phyloP scores from a whole-genome alignment of 2,329 filamentous ascomycete genomes.

The Aspergillus sp. region DNA sequence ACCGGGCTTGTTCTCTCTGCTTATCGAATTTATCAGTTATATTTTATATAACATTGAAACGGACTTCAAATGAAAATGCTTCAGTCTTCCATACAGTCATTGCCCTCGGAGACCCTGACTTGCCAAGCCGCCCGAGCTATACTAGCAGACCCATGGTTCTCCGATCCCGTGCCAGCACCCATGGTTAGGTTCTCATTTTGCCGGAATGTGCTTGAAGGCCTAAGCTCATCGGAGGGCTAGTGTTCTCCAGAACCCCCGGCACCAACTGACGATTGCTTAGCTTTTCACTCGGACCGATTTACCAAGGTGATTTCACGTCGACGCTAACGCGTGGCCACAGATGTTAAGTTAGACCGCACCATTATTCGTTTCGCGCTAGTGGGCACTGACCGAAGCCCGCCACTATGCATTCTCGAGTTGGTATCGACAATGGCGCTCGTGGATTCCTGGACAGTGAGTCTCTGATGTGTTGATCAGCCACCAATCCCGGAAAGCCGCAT shows the following conservation, averaged over 20 bases:
- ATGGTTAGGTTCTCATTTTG: conserved; percentile 11
- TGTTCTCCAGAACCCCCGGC: background rate
- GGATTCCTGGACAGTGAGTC: too few relatives aligned
- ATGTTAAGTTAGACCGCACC: too few relatives aligned
- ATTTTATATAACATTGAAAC: background rate
- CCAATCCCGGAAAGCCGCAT: background rate
- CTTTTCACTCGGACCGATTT: too few relatives aligned
- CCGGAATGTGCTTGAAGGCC: background rate
- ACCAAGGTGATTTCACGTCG: background rate
- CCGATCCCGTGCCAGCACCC: conserved; percentile 19
- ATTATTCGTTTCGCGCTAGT: too few relatives aligned
- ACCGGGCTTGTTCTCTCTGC: background rate
- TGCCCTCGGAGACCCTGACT: conserved; percentile 14
- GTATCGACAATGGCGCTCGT: too few relatives aligned
- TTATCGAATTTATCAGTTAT: background rate
- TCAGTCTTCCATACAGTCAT: background rate
- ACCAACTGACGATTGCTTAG: background rate
- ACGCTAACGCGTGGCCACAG: too few relatives aligned
- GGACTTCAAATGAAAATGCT: background rate
- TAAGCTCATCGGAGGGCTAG: background rate
- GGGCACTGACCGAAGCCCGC: too few relatives aligned
- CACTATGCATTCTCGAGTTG: too few relatives aligned
- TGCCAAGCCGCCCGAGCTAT: conserved; percentile 37
- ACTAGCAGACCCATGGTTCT: conserved; percentile 31
- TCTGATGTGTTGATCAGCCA: background rate